Base-by-base conservation (phyloP, 2,329 filamentous ascomycete species). In the Lachnellula arida region DNA sequence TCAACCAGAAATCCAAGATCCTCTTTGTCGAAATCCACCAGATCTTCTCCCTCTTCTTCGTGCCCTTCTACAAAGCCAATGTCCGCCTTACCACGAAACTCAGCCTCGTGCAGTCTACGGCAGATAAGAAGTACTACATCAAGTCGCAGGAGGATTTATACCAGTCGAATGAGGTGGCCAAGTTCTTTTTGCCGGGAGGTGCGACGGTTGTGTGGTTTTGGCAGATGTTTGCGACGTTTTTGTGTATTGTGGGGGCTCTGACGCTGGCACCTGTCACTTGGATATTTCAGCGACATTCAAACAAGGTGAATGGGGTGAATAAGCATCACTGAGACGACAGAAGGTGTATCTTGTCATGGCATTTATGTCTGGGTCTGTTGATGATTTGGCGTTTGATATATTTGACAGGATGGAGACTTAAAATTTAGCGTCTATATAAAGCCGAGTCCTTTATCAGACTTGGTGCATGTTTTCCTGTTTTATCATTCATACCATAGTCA, bases 61-160 rank as follows among this genome's bases (percentile, higher is more conserved):
- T 95, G 17, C 90, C 91, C 3, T 85, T 91, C 67, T 87, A 92
- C 74, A 77, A 80, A 42, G 81, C 87, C 3, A 78, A 81, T 1
- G 87, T 89, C 14, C 76, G 78, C 6, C 81, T 93, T 11, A 85
- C 87, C 15, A 85, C 85, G 0, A 83, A 91, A 28, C 74, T 93
- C 4, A 74, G 80, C 40, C 81, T 93, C 15, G 76, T 76, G 2
- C 77, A 78, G 15, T 66, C 72, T 12, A 67, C 71, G 25, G 62
- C 51, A 52, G 58, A 63, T 51, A 43, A 57, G 42, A 79, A 78
- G 56, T 94, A 91, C 73, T 88, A 86, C 68, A 92, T 96, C 60
- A 71, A 77, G 6, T 80, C 78, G 17, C 91, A 96, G 69, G 85
- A 95, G 62, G 91, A 96, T 68, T 73, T 92, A 7, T 96, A 96